phyloP scores from a whole-genome alignment of 768 basidiomycete genomes.

The Trichaptum fuscoviolaceum region DNA sequence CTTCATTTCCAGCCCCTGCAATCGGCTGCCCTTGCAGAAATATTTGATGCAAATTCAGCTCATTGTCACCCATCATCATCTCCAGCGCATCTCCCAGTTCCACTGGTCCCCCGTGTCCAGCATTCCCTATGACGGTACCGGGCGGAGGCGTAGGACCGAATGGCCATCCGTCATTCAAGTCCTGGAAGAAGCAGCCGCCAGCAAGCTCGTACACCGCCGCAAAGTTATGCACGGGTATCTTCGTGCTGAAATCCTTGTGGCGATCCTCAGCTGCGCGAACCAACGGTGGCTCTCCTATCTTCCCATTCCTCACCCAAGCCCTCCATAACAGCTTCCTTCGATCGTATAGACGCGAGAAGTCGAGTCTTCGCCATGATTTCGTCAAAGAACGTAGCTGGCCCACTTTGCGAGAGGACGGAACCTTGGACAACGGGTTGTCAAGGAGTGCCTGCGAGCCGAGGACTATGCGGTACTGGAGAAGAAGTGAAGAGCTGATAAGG shows the following conservation, averaged over 20 bases:
- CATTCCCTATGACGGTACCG: no score
- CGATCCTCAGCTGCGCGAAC: neutral
- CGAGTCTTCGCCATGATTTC: neutral
- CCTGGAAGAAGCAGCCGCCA: constrained; percentile 3
- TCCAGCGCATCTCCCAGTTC: no score
- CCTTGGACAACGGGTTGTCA: neutral
- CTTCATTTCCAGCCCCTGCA: no score
- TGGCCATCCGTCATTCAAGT: neutral
- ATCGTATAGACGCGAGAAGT: neutral
- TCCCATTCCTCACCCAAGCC: neutral
- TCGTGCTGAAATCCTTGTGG: neutral
- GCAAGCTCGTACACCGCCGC: constrained; percentile 1
- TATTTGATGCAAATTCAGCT: no score
- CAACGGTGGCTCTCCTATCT: neutral
- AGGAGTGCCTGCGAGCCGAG: neutral
- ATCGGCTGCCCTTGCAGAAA: no score
- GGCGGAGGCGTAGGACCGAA: neutral
- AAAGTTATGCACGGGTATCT: neutral
- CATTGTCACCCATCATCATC: no score
- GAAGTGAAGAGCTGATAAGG: neutral
- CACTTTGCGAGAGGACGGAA: neutral
- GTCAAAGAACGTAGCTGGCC: neutral
- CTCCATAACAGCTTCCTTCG: neutral
- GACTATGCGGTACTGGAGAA: neutral
- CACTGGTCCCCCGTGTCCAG: no score